Evolutionary conservation across 768 basidiomycete species (phyloP).

Genomic region (Tricholoma matsutake): DNA sequence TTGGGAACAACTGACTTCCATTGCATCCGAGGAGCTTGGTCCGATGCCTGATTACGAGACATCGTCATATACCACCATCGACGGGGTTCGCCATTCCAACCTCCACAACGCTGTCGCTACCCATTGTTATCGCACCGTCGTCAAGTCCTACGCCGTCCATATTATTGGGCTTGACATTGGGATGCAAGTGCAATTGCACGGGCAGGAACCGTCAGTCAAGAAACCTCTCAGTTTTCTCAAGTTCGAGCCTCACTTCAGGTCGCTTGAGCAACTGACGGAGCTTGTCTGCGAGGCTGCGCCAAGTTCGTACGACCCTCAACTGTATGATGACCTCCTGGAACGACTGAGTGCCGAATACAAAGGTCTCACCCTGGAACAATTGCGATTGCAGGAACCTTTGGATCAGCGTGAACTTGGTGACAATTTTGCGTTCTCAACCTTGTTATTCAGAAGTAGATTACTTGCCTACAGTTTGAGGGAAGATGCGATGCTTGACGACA

Average conservation of each 20-base stretch:
- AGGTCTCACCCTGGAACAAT: constrained; percentile 59
- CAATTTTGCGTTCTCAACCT: constrained; percentile 68
- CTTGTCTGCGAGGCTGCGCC: constrained; percentile 66
- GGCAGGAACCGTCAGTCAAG: constrained; percentile 29
- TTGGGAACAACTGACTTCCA: constrained; percentile 65
- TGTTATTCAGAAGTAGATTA: constrained; percentile 58
- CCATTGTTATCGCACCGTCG: constrained; percentile 66
- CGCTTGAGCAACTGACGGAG: constrained; percentile 63
- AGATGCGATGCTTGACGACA: constrained; percentile 38
- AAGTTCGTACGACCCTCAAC: constrained; percentile 65
- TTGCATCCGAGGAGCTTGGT: constrained; percentile 68
- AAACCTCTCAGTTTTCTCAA: constrained; percentile 61
- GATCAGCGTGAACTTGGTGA: constrained; percentile 78
- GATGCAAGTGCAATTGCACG: constrained; percentile 46
- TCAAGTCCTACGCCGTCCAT: constrained; percentile 72
- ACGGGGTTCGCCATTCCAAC: constrained; percentile 49
- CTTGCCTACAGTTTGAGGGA: constrained; percentile 43
- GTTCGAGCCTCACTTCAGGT: constrained; percentile 54
- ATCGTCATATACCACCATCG: constrained; percentile 42
- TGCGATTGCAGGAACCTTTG: constrained; percentile 59
- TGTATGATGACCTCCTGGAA: constrained; percentile 61
- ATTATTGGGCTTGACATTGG: constrained; percentile 76
- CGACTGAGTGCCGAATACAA: constrained; percentile 51
- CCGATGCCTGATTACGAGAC: constrained; percentile 68
- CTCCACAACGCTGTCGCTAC: constrained; percentile 58